Base-by-base conservation (phyloP, 352 stramenopile genomes). In the Phytophthora podocarpi region DNA sequence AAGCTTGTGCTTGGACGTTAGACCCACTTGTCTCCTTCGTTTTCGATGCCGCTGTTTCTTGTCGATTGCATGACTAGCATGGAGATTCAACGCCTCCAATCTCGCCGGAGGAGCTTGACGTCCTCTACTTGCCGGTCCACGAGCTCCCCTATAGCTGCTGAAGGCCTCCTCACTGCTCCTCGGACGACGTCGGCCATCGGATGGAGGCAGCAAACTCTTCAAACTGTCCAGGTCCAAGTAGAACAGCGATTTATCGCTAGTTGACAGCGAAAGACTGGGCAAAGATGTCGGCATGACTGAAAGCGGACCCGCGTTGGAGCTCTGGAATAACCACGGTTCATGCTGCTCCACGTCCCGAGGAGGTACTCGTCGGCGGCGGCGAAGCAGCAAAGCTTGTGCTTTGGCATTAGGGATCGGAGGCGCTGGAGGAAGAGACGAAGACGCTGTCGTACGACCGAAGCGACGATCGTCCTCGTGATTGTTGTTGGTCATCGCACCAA, bases 281-380 rank as follows among this genome's bases (percentile, higher is more conserved):
- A 59, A 21, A 2, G 65, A 30, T 24, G 32, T 12, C 6, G 46
- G 26, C 37, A 67, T 53, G 1, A 61, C 27, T 23, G 66, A 52
- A n/a, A 76, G 65, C 1, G 49, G 65, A 9, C 63, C 46, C 23
- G 84, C 60, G 26, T 72, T 79, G 9, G 80, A 47, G 46, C 80
- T 91, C 49, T 90, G 82, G 70, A 90, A 91, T 18, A 91, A 65
- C 82, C 82, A 91, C 11, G 80, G 80, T 50, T 91, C 72, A 35
- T 82, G 67, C 10, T 76, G 62, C 11, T 41, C 34, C 20, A 67
- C 35, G 21, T 69, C 55, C 8, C 52, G 64, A 48, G 32, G 51
- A 6, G 46, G 52, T 11, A 58, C 40, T 45, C 64, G 51, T 51
- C 64, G 50, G 32, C 59, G 64, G 20, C 58, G 64, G 35, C 51